Conservation (phyloP, 2,329 filamentous ascomycete genomes). For the Xylariales sp. region DNA sequence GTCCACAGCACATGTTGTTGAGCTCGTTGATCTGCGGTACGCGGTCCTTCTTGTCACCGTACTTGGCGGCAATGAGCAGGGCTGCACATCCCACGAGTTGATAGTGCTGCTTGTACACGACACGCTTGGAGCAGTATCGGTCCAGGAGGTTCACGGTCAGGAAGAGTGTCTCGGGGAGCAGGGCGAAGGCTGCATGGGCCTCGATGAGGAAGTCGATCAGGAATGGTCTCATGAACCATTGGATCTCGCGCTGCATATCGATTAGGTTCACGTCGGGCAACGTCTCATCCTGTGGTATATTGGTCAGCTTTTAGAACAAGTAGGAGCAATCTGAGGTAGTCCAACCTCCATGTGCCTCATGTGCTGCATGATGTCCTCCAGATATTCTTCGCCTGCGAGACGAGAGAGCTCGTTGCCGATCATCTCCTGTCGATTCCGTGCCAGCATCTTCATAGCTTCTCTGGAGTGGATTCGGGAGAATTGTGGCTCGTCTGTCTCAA, state of each 20-base stretch:
- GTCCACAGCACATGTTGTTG: conserved; percentile 97
- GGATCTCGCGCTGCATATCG: conserved; percentile 98
- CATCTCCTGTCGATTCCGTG: conserved; percentile 78
- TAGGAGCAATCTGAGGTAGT: conserved; percentile 38
- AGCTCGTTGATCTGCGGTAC: conserved; percentile 97
- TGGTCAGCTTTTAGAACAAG: conserved; percentile 2
- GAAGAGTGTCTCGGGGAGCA: conserved; percentile 92
- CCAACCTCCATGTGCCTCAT: conserved; percentile 82
- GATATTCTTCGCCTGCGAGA: conserved; percentile 81
- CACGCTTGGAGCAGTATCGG: conserved; percentile 93
- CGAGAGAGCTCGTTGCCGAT: conserved; percentile 87
- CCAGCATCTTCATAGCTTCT: conserved; percentile 73
- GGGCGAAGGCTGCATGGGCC: conserved; percentile 89
- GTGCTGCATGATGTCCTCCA: conserved; percentile 90
- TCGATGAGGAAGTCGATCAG: conserved; percentile 97
- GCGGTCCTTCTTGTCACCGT: conserved; percentile 96
- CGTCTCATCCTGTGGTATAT: conserved; percentile 61
- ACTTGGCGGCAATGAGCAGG: conserved; percentile 95
- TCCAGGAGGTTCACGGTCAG: conserved; percentile 95
- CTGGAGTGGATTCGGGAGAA: conserved; percentile 61
- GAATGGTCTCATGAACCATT: conserved; percentile 99
- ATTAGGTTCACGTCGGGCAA: conserved; percentile 95
- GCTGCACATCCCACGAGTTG: conserved; percentile 96
- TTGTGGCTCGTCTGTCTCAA: conserved; percentile 50
- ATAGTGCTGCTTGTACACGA: conserved; percentile 99